Evolutionary conservation across 2,329 filamentous ascomycete species (phyloP), one percentile per base, ranked within the genome.

Genomic region (Leptosphaerulina australis): DNA sequence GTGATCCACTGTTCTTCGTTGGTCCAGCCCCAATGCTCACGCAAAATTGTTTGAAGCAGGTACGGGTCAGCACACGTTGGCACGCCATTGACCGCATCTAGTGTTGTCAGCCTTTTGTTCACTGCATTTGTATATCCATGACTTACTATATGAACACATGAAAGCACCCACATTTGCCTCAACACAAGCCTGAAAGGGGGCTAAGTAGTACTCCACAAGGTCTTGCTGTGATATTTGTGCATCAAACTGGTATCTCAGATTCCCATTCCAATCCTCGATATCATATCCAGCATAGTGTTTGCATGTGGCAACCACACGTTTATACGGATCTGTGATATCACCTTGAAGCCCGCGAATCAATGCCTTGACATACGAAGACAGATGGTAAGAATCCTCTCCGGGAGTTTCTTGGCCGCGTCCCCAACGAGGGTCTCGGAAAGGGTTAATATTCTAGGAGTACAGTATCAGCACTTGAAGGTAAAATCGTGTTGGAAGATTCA

Each of bases 121-220:
- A 2, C n/a, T 11, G 20, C 14, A 11, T 28, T 12, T 12, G 14
- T 8, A 40, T 18, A 2, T 10, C 10, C 2, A 7, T 12, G n/a
- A 52, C 57, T 53, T 43, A 59, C 56, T 76, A 22, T 83, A 85
- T 8, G 76, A 38, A 80, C 83, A 67, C 86, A 88, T 66, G 77
- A 78, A 71, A 10, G 63, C 62, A n/a, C 75, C 75, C n/a, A 77
- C 76, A 33, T 77, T 76, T 0, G 73, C 72, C 40, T 77, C 74
- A 1, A 75, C 75, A 54, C 76, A 77, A 20, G 63, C 78, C 60
- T 85, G 76, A 71, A 90, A 89, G 0, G 84, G 80, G 0, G 83
- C 84, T 15, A 87, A 76, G 62, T 87, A 89, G 69, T 88, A 89
- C 60, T 88, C 86, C 0, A 81, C 77, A 5, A 89, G 72, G 53